Percentiles rank a stretch among this genome's conserved stretches.
phyloP scores from a whole-genome alignment of 2,329 filamentous ascomycete species.

The Exophiala xenobiotica region DNA sequence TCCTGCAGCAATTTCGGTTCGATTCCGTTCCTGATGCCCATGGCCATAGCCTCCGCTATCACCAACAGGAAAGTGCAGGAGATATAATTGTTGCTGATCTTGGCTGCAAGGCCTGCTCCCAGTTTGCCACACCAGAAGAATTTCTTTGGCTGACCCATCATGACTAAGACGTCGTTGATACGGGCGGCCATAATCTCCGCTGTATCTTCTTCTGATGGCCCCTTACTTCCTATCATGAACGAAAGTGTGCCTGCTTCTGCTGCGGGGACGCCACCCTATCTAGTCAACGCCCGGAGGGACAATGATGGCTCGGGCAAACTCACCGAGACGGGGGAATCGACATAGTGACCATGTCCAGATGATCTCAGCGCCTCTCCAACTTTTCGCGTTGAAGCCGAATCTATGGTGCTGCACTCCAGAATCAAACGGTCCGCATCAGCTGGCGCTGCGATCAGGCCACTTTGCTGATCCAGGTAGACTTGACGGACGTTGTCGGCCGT shows the following conservation, averaged over 20 bases:
- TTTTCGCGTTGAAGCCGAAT: constrained; percentile 4
- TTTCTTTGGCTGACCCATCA: constrained; percentile 7
- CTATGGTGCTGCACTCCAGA: constrained; percentile 17
- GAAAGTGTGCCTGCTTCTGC: constrained; percentile 10
- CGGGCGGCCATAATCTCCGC: not conserved
- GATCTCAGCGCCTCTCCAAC: constrained; percentile 9
- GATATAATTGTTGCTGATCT: constrained; percentile 32
- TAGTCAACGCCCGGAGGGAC: too few species aligned
- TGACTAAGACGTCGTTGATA: constrained; percentile 3
- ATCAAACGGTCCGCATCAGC: not conserved
- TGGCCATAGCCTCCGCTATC: constrained; percentile 28
- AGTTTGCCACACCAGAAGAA: constrained; percentile 31
- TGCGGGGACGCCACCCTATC: constrained; percentile 4
- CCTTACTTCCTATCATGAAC: constrained; percentile 4
- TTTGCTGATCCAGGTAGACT: constrained; percentile 6
- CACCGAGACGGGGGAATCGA: constrained; percentile 16
- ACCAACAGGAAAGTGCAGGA: constrained; percentile 22
- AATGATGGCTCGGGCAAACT: too few species aligned
- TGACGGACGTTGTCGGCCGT: not conserved
- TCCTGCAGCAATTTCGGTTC: constrained; percentile 9
- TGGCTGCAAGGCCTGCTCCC: constrained; percentile 29
- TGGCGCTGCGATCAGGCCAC: constrained; percentile 3
- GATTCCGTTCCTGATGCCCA: constrained; percentile 17
- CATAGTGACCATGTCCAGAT: constrained; percentile 4
- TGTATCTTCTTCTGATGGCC: not conserved